phyloP scores from a whole-genome alignment of 495 filamentous ascomycete species.

The Aspergillus heteromorphus region DNA sequence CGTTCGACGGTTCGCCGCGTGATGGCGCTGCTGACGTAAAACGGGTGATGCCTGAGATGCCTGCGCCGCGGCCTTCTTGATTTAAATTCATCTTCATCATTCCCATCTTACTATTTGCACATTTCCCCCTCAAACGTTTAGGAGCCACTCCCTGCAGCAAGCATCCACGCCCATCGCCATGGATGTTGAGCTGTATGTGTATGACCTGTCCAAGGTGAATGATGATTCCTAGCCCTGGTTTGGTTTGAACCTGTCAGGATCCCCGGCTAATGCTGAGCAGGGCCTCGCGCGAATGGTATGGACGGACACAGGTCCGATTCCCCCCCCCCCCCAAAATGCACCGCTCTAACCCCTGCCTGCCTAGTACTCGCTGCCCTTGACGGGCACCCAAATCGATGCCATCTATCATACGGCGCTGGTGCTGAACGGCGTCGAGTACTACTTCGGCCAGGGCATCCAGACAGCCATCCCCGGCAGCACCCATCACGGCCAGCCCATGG shows the following conservation, averaged over 20 bases:
- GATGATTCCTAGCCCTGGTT: not conserved
- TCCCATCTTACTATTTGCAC: too few relatives aligned
- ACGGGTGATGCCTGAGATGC: constrained; percentile 27
- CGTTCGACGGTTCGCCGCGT: constrained; percentile 5
- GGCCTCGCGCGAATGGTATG: constrained; percentile 45
- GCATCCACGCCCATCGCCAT: constrained; percentile 37
- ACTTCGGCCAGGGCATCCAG: constrained; percentile 73
- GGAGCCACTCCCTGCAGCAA: too few relatives aligned
- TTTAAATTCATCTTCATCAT: too few relatives aligned
- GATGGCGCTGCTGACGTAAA: constrained; percentile 35
- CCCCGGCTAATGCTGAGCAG: constrained; percentile 20
- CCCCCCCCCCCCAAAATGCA: not conserved
- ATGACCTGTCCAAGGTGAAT: constrained; percentile 78
- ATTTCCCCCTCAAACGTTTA: too few relatives aligned
- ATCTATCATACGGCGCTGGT: constrained; percentile 91
- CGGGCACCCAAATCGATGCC: constrained; percentile 75
- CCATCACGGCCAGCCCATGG: constrained; percentile 80
- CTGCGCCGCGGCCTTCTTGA: not conserved
- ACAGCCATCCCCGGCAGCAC: constrained; percentile 72
- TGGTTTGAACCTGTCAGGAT: not conserved
- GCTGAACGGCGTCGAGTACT: constrained; percentile 69
- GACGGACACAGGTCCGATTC: constrained; percentile 3
- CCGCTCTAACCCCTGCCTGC: constrained; percentile 12
- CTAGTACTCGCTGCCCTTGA: constrained; percentile 46
- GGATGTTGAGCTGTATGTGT: constrained; percentile 89